Evolutionary conservation across 2,329 filamentous ascomycete species (phyloP).

Genomic region (Neopestalotiopsis sp.): DNA sequence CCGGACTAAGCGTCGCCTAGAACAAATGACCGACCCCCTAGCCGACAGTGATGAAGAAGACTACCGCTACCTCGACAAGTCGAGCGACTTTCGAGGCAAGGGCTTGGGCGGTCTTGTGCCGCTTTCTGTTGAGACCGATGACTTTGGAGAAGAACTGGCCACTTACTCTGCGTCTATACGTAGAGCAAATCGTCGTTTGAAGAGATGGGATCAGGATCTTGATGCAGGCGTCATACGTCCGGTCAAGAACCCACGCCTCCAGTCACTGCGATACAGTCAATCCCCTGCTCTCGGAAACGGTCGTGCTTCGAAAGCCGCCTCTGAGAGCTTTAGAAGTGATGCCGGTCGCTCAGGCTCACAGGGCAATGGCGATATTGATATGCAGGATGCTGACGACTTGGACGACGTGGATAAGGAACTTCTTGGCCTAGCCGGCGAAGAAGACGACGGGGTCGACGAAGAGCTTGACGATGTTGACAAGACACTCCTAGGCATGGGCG

Average conservation of each 20-base stretch:
- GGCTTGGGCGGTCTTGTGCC: conserved; percentile 70
- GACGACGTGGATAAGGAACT: conserved; percentile 61
- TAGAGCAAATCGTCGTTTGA: conserved; percentile 67
- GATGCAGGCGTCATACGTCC: conserved; percentile 53
- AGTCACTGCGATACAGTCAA: conserved; percentile 28
- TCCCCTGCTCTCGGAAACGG: conserved; percentile 34
- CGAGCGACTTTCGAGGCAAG: conserved; percentile 55
- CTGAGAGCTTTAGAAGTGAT: conserved; percentile 21
- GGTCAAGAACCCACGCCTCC: conserved; percentile 44
- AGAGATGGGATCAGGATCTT: conserved; percentile 66
- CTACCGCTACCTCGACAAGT: conserved; percentile 36
- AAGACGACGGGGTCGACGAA: conserved; percentile 47
- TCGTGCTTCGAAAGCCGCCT: conserved; percentile 23
- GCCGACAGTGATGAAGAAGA: conserved; percentile 69
- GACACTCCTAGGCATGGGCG: conserved; percentile 36
- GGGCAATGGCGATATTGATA: conserved; percentile 47
- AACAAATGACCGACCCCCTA: conserved; percentile 59
- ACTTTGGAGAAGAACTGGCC: conserved; percentile 77
- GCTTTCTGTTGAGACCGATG: conserved; percentile 66
- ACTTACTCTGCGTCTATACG: conserved; percentile 70
- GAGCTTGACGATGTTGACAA: conserved; percentile 40
- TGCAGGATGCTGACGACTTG: conserved; percentile 54
- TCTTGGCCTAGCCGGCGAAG: conserved; percentile 50
- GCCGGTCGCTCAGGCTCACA: conserved; percentile 24
- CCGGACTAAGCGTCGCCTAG: conserved; percentile 68